phyloP scores from a whole-genome alignment of 306 rosid genomes.

The Trifolium subterraneum region DNA sequence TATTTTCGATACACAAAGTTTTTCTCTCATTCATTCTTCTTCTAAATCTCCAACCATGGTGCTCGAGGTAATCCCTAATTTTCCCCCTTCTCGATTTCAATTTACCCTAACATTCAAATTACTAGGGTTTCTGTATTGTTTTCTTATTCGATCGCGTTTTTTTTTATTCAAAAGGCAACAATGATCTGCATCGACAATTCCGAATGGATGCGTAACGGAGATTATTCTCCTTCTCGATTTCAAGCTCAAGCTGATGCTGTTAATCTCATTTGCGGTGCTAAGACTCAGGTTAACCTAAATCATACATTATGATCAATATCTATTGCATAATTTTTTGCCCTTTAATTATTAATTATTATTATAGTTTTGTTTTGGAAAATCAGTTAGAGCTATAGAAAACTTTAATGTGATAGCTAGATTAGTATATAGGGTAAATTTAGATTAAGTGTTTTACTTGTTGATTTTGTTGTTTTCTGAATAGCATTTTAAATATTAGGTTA shows the following conservation, averaged over 20 bases:
- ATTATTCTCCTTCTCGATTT: conserved; percentile 85
- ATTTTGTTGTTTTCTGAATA: conserved; percentile 10
- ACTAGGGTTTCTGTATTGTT: conserved; percentile 56
- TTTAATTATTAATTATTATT: neutral
- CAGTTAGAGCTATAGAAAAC: neutral
- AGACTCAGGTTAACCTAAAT: conserved; percentile 72
- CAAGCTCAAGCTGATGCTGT: conserved; percentile 96
- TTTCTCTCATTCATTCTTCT: neutral
- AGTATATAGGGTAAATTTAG: neutral
- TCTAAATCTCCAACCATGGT: neutral
- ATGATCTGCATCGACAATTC: conserved; percentile 97
- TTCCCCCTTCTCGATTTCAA: neutral
- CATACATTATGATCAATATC: neutral
- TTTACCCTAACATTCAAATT: conserved; percentile 11
- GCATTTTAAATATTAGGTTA: conserved; percentile 3
- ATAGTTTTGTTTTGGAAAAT: conserved; percentile 4
- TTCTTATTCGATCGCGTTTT: neutral
- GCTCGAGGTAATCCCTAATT: neutral
- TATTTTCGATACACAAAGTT: too few species aligned
- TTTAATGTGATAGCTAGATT: conserved; percentile 18
- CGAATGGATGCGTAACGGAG: conserved; percentile 99
- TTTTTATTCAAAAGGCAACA: conserved; percentile 64
- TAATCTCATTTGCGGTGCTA: conserved; percentile 95
- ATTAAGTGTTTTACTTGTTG: conserved; percentile 11
- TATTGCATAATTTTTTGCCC: neutral